These are phyloP conservation scores for Canariomyces notabilis DNA, from an alignment of 2,329 filamentous ascomycete genomes.

Conservation along the genomic window DNA sequence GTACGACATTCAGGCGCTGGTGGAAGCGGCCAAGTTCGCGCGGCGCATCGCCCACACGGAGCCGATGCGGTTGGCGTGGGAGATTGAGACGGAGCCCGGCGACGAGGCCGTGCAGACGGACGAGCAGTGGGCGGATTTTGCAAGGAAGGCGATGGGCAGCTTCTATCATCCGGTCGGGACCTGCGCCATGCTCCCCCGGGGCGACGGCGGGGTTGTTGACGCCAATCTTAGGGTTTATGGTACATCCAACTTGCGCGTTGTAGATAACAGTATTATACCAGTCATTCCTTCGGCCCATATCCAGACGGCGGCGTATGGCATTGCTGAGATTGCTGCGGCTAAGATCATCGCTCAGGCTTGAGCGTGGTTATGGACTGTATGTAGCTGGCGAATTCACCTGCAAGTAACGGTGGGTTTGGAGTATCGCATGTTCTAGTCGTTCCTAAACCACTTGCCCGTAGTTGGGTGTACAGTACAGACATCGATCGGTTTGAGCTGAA, in stretches of 20 bases:
- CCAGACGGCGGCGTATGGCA: slow-evolving; percentile 20
- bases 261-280: slow-evolving; percentile 17
- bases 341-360: slow-evolving; percentile 4
- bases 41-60: slow-evolving; percentile 30
- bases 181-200: slow-evolving; percentile 17
- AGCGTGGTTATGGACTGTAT: too few species aligned
- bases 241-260: slow-evolving; percentile 16
- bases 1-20: slow-evolving; percentile 27
- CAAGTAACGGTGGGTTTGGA: too few species aligned
- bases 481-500: too few species aligned
- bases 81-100: slow-evolving; percentile 32
- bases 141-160: slow-evolving; percentile 2
- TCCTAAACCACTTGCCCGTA: too few species aligned
- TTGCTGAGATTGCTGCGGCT: slow-evolving; percentile 19
- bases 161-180: slow-evolving; percentile 20
- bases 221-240: slow-evolving; percentile 15
- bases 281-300: slow-evolving; percentile 14
- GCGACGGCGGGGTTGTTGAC: slow-evolving; percentile 18
- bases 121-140: slow-evolving; percentile 10
- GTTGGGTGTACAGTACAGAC: too few species aligned
- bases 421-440: too few species aligned
- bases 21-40: slow-evolving; percentile 28
- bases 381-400: too few species aligned
- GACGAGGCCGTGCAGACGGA: slow-evolving; percentile 18
- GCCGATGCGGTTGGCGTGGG: slow-evolving; percentile 30